phyloP scores from a whole-genome alignment of 495 filamentous ascomycete genomes.

The Talaromyces trachyspermus region DNA sequence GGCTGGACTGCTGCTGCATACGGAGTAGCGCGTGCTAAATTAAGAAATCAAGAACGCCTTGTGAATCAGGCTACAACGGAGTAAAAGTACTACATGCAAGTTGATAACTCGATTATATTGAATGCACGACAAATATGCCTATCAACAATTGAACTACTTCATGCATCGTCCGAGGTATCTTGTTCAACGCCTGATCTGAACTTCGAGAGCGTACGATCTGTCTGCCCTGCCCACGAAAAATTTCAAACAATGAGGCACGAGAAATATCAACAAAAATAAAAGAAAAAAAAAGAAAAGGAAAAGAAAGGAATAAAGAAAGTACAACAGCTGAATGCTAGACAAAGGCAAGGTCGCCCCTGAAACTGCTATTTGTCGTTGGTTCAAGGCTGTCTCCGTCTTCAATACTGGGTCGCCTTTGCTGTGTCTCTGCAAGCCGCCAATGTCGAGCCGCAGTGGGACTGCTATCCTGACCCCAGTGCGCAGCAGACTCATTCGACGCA shows the following conservation, averaged over 20 bases:
- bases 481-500: constrained; percentile 7
- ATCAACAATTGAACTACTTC: background rate
- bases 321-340: constrained; percentile 13
- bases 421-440: constrained; percentile 5
- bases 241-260: too few relatives aligned
- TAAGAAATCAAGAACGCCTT: too few relatives aligned
- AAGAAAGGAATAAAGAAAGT: background rate
- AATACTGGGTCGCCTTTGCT: constrained; percentile 5
- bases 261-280: constrained; percentile 1
- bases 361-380: constrained; percentile 6
- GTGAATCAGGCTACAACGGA: too few relatives aligned
- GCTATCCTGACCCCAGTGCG: constrained; percentile 7
- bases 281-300: background rate
- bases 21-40: too few relatives aligned
- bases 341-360: constrained; percentile 26
- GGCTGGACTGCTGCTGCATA: too few relatives aligned
- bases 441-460: constrained; percentile 4
- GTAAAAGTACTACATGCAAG: too few relatives aligned
- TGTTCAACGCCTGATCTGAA: background rate
- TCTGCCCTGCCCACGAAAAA: too few relatives aligned
- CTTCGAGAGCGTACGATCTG: background rate
- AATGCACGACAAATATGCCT: too few relatives aligned
- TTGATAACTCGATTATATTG: too few relatives aligned
- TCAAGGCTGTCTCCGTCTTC: background rate
- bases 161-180: background rate